phyloP scores from a whole-genome alignment of 805 yeast species.

The Schwanniomyces occidentalis region DNA sequence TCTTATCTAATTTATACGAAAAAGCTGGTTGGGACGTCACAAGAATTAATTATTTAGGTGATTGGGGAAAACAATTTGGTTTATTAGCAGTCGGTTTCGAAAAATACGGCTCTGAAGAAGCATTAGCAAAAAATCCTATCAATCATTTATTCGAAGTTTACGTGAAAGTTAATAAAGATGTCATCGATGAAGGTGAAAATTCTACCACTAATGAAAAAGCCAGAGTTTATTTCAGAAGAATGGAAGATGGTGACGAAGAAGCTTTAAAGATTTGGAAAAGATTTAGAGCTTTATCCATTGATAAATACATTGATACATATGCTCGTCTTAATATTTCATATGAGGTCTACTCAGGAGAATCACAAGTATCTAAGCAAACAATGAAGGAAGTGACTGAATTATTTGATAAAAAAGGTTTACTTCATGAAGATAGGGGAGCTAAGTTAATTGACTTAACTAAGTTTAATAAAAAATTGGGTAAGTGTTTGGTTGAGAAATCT shows the following conservation, averaged over 20 bases:
- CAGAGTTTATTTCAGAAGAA: constrained; percentile 77
- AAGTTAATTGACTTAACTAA: constrained; percentile 79
- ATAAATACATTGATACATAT: constrained; percentile 81
- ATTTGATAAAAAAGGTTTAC: constrained; percentile 66
- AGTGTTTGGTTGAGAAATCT: constrained; percentile 86
- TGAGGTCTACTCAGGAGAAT: constrained; percentile 93
- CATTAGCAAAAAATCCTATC: constrained; percentile 76
- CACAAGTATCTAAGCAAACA: constrained; percentile 76
- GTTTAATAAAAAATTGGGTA: constrained; percentile 89
- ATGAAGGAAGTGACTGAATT: constrained; percentile 66
- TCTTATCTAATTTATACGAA: constrained; percentile 85
- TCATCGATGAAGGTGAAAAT: constrained; percentile 61
- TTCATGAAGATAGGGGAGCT: constrained; percentile 90
- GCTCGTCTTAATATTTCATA: constrained; percentile 87
- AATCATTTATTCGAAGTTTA: constrained; percentile 93
- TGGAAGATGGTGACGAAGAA: constrained; percentile 91
- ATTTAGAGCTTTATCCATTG: constrained; percentile 90
- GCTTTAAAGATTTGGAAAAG: constrained; percentile 79
- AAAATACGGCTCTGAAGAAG: constrained; percentile 79
- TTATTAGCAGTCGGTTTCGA: constrained; percentile 89
- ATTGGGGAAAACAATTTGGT: constrained; percentile 99
- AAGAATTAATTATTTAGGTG: constrained; percentile 94
- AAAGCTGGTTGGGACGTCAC: constrained; percentile 89
- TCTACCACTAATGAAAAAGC: constrained; percentile 73
- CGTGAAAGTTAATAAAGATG: constrained; percentile 81